These are phyloP conservation scores for Bonia amplexicaulis DNA, from an alignment of 176 grass and related monocot species.

Conservation along the genomic window DNA sequence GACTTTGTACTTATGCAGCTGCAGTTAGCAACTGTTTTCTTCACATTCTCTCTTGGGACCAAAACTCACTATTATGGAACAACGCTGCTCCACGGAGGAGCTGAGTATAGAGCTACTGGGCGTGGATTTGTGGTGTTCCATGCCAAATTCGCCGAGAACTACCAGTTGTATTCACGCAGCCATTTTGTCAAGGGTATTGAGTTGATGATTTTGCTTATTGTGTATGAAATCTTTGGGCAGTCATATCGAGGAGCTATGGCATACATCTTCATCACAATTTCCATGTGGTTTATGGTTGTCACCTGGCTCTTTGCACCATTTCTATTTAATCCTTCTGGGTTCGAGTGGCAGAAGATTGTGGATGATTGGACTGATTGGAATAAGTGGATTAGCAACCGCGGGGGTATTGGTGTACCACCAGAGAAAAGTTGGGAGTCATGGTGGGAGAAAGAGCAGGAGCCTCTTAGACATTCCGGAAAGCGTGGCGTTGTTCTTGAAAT, in stretches of 20 bases:
- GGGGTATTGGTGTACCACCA: constrained; percentile 70
- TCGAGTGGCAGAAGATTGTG: constrained; percentile 98
- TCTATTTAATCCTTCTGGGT: constrained; percentile 95
- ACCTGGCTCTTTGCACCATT: constrained; percentile 98
- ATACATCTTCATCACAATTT: constrained; percentile 87
- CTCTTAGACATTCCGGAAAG: constrained; percentile 71
- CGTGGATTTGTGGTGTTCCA: constrained; percentile 99
- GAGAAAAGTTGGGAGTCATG: constrained; percentile 97
- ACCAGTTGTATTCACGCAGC: constrained; percentile 79
- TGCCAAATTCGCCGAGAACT: constrained; percentile 91
- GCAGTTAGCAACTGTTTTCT: constrained; percentile 91
- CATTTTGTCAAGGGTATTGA: constrained; percentile 96
- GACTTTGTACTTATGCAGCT: constrained; percentile 97
- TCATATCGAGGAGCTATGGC: constrained; percentile 66
- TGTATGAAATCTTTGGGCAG: constrained; percentile 91
- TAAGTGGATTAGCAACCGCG: constrained; percentile 91
- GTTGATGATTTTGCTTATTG: constrained; percentile 77
- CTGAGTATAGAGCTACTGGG: constrained; percentile 85
- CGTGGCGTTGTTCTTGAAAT: constrained; percentile 75
- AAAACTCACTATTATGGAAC: constrained; percentile 97
- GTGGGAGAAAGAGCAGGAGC: constrained; percentile 93
- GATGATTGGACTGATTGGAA: constrained; percentile 97
- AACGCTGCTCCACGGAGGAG: constrained; percentile 86
- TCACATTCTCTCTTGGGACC: constrained; percentile 89
- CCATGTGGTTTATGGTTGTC: constrained; percentile 98